A percentile compares a stretch with the other conserved stretches of the same genome.
These are phyloP conservation scores for Xylaria sp. DNA, from an alignment of 2,329 filamentous ascomycete species.

Conservation along the genomic window DNA sequence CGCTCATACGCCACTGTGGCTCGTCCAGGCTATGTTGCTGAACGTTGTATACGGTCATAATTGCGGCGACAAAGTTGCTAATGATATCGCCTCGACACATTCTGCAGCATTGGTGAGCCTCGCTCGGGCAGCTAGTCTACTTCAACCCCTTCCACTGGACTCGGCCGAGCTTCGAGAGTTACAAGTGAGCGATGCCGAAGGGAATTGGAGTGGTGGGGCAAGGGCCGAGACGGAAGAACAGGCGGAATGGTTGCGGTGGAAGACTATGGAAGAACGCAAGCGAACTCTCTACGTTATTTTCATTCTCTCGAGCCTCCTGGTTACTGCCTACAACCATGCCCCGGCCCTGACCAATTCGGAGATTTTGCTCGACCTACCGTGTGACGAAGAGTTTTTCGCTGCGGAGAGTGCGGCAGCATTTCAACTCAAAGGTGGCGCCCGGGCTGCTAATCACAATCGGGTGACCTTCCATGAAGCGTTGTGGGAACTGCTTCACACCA, in stretches of 20 bases:
- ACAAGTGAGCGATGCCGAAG: conserved; percentile 51
- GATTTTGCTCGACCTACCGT: conserved; percentile 81
- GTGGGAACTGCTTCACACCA: conserved; percentile 72
- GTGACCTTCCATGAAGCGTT: conserved; percentile 79
- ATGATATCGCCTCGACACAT: conserved; percentile 88
- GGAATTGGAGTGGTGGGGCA: conserved; percentile 40
- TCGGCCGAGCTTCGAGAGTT: conserved; percentile 48
- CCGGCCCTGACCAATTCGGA: conserved; percentile 92
- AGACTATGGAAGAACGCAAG: conserved; percentile 81
- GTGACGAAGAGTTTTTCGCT: conserved; percentile 85
- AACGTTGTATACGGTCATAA: conserved; percentile 96
- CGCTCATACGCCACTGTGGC: conserved; percentile 79
- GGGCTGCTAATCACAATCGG: conserved; percentile 62
- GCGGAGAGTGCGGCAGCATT: conserved; percentile 81
- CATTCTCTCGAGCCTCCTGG: conserved; percentile 81
- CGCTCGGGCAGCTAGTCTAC: conserved; percentile 77
- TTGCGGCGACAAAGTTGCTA: conserved; percentile 83
- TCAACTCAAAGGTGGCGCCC: conserved; percentile 67
- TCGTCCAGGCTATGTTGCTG: conserved; percentile 93
- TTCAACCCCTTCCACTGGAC: conserved; percentile 43
- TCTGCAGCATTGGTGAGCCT: conserved; percentile 87
- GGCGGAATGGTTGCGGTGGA: conserved; percentile 85
- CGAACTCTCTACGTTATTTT: conserved; percentile 89
- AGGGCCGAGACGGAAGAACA: conserved; percentile 52
- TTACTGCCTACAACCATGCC: conserved; percentile 88